These are phyloP conservation scores for Nicotiana otophora DNA, from an alignment of 257 asterid species.

Conservation along the genomic window DNA sequence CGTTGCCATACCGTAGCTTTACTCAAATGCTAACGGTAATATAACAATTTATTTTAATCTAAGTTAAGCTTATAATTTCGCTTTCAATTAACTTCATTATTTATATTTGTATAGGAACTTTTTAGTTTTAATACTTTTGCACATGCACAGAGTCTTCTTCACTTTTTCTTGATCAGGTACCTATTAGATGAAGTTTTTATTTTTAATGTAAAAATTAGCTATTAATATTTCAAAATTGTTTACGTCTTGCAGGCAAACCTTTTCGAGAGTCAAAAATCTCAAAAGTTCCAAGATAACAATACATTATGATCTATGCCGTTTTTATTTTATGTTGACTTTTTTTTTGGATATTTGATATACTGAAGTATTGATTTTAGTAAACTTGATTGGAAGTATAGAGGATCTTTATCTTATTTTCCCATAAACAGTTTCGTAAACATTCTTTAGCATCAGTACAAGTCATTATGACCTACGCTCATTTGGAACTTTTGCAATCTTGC, in stretches of 20 bases:
- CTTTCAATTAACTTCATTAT: not conserved
- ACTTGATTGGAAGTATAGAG: no score
- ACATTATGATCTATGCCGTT: not conserved
- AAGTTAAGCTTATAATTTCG: not conserved
- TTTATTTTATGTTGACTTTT: not conserved
- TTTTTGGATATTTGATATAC: not conserved
- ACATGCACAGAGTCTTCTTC: not conserved
- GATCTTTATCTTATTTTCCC: no score
- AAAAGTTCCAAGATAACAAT: not conserved
- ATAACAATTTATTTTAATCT: not conserved
- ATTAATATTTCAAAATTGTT: not conserved
- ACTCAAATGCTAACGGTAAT: not conserved
- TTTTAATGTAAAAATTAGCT: not conserved
- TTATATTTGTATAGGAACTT: not conserved
- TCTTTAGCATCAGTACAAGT: no score
- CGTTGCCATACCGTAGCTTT: not conserved
- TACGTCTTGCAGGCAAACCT: not conserved
- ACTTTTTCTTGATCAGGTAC: not conserved
- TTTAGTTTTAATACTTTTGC: not conserved
- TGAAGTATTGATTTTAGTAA: no score
- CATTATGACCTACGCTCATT: no score
- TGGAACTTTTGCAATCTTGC: no score
- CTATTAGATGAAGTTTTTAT: not conserved
- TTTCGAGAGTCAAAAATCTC: not conserved
- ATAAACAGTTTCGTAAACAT: no score